These are phyloP conservation scores for Schizosaccharomyces osmophilus DNA, from an alignment of 805 yeast species.

Conservation along the genomic window DNA sequence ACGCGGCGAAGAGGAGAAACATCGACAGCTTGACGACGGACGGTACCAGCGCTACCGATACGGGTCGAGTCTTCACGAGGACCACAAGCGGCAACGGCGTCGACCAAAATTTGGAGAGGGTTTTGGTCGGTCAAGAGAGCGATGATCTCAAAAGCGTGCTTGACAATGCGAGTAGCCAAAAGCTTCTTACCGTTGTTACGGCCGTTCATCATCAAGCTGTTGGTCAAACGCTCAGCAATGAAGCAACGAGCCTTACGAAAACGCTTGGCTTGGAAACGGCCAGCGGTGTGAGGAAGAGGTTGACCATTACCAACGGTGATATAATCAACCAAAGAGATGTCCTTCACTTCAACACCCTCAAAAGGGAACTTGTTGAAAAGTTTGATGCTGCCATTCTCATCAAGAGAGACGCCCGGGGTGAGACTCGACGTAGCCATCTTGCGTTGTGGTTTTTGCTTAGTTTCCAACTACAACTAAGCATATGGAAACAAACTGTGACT, in stretches of 20 bases:
- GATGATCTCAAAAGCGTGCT: conserved; percentile 97
- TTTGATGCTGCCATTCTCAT: conserved; percentile 1
- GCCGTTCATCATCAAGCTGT: conserved; percentile 99
- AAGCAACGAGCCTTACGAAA: conserved; percentile 99
- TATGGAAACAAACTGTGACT: not conserved
- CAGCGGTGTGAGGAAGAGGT: conserved; percentile 96
- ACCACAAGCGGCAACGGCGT: conserved; percentile 98
- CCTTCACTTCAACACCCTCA: conserved; percentile 92
- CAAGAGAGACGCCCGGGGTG: conserved; percentile 1
- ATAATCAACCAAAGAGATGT: conserved; percentile 94
- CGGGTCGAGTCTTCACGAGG: conserved; percentile 99
- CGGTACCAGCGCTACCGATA: conserved; percentile 99
- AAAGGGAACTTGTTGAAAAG: conserved; percentile 99
- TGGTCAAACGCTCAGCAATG: conserved; percentile 95
- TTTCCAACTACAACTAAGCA: not conserved
- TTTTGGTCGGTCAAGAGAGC: conserved; percentile 92
- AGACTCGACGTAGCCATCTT: conserved; percentile 1
- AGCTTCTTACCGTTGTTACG: conserved; percentile 99
- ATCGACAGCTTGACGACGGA: conserved; percentile 99
- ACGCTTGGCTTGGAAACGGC: conserved; percentile 98
- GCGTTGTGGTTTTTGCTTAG: not conserved
- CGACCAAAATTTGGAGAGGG: conserved; percentile 98
- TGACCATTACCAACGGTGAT: conserved; percentile 93
- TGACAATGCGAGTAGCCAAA: conserved; percentile 98
- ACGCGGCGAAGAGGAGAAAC: conserved; percentile 99